Percentiles rank a stretch among this genome's conserved stretches.
These are phyloP conservation scores for Ichthyophthirius multifiliis DNA, from an alignment of 169 alveolate species.

Conservation along the genomic window DNA sequence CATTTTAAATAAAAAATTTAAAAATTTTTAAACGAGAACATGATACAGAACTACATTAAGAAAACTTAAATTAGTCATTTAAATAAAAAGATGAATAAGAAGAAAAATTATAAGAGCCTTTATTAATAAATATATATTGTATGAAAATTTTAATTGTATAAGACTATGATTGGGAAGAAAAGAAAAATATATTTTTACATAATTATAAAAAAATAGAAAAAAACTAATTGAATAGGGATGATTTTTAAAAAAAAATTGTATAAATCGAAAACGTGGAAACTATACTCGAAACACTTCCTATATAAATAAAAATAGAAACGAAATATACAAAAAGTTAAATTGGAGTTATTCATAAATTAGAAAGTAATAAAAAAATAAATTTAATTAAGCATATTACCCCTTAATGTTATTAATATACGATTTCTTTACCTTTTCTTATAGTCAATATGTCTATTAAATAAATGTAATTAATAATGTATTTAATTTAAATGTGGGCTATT, in stretches of 20 bases:
- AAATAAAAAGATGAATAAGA: neutral
- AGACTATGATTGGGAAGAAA: neutral
- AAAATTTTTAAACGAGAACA: neutral
- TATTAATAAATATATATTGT: neutral
- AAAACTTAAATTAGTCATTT: neutral
- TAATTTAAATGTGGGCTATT: neutral
- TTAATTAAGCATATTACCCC: neutral
- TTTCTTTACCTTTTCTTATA: neutral
- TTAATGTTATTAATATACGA: neutral
- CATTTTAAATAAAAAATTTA: neutral
- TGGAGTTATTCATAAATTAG: neutral
- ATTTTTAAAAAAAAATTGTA: neutral
- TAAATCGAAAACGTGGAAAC: neutral
- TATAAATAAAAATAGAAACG: neutral
- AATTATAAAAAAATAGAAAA: neutral
- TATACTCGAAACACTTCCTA: slow-evolving; percentile 3
- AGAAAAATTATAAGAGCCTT: neutral
- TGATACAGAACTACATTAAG: neutral
- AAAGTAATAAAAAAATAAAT: neutral
- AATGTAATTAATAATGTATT: neutral
- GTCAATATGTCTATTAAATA: neutral
- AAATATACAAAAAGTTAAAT: neutral
- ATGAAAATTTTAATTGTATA: neutral
- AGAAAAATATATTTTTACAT: neutral
- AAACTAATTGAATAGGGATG: neutral